These are phyloP conservation scores for Phytophthora sansomeana DNA, from an alignment of 352 stramenopile genomes.

Conservation along the genomic window DNA sequence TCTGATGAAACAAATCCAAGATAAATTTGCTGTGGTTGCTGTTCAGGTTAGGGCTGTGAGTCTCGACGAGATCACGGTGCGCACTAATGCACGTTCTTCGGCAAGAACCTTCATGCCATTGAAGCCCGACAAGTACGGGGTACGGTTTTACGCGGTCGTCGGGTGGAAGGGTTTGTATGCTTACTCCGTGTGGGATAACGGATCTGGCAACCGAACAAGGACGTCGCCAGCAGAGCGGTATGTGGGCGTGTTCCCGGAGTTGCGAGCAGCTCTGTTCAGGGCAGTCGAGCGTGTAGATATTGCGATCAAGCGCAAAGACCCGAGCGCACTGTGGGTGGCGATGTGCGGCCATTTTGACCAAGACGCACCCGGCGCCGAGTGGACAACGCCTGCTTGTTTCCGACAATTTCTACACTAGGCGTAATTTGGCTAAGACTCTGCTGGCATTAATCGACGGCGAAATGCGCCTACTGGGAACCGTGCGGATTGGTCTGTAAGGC, in stretches of 20 bases:
- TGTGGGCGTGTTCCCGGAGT: not conserved
- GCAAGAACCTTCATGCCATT: not conserved
- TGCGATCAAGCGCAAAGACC: not conserved
- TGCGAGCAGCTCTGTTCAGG: conserved; percentile 2
- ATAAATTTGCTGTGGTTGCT: too few species aligned
- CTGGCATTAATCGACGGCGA: conserved; percentile 6
- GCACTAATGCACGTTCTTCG: not conserved
- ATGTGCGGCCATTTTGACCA: conserved; percentile 21
- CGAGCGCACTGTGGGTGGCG: conserved; percentile 8
- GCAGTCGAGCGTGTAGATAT: conserved; percentile 7
- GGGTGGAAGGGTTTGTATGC: conserved; percentile 7
- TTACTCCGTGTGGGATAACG: conserved; percentile 6
- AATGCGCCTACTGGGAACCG: conserved; percentile 5
- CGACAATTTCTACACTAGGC: conserved; percentile 16
- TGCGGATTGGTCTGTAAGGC: not conserved
- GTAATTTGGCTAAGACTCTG: conserved; percentile 11
- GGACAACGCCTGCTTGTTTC: conserved; percentile 7
- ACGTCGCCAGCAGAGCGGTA: conserved; percentile 1
- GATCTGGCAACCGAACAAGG: not conserved
- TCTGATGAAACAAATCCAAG: not conserved
- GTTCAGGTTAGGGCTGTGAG: conserved; percentile 6
- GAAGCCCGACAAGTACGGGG: conserved; percentile 8
- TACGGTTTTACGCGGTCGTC: conserved; percentile 4
- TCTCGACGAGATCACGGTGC: conserved; percentile 13
- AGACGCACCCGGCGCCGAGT: not conserved